Evolutionary conservation across 352 stramenopile species (phyloP).

Genomic region (Phytophthora sojae): DNA sequence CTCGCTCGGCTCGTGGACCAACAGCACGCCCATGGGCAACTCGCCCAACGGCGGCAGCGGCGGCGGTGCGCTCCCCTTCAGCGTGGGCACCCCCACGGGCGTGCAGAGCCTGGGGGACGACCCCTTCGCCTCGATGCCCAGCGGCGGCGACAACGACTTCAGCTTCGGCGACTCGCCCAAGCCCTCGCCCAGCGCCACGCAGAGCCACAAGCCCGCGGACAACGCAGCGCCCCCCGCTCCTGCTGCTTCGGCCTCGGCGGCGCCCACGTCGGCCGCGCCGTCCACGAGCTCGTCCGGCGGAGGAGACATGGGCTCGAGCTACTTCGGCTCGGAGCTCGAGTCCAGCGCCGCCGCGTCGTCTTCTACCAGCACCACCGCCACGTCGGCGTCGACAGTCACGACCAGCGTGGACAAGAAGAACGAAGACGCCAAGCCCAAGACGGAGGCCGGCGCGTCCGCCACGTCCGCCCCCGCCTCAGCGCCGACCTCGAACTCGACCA

Average conservation of each 20-base stretch:
- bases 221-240: background rate
- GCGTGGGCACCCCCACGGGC: conserved; percentile 84
- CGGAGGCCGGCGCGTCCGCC: conserved; percentile 24
- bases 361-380: background rate
- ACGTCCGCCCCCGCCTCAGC: background rate
- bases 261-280: conserved; percentile 15
- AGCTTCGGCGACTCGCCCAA: conserved; percentile 86
- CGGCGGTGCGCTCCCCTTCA: conserved; percentile 66
- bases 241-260: background rate
- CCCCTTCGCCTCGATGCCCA: conserved; percentile 61
- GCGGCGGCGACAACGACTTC: conserved; percentile 68
- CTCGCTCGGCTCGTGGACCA: conserved; percentile 75
- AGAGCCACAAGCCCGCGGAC: conserved; percentile 25
- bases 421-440: conserved; percentile 32
- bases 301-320: conserved; percentile 53
- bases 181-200: conserved; percentile 32
- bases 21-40: conserved; percentile 70
- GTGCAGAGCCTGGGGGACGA: conserved; percentile 86
- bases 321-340: conserved; percentile 78
- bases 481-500: conserved; percentile 6
- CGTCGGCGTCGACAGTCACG: conserved; percentile 18
- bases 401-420: conserved; percentile 42
- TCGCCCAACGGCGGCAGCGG: conserved; percentile 66
- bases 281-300: conserved; percentile 12
- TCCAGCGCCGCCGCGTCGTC: conserved; percentile 10